A percentile compares a stretch with the other conserved stretches of the same genome.
These are phyloP conservation scores for Blumeriella jaapii DNA, from an alignment of 2,329 filamentous ascomycete species.

Conservation along the genomic window DNA sequence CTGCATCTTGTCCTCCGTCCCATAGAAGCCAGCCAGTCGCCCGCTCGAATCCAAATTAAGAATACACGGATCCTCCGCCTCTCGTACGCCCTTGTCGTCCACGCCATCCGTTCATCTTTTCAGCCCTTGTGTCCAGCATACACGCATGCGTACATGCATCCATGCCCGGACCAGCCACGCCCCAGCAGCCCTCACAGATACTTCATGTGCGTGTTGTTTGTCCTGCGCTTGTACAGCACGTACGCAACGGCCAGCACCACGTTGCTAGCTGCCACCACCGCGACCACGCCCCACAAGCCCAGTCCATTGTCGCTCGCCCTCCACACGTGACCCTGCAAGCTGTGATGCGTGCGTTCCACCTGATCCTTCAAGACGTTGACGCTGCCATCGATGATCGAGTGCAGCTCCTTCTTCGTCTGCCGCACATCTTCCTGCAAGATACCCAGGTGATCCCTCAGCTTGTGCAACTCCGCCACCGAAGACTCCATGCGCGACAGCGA, in stretches of 20 bases:
- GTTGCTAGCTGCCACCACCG: slow-evolving; percentile 23
- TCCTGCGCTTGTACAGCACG: slow-evolving; percentile 25
- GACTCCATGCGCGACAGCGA: slow-evolving; percentile 14
- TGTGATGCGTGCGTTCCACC: slow-evolving; percentile 18
- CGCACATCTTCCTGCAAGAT: slow-evolving; percentile 48
- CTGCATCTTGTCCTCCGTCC: no score
- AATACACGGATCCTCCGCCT: no score
- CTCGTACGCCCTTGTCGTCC: no score
- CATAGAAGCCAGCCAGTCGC: no score
- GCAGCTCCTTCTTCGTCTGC: slow-evolving; percentile 41
- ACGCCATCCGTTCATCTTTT: no score
- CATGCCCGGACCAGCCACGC: background rate
- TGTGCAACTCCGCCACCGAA: slow-evolving; percentile 32
- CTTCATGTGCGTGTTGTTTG: slow-evolving; percentile 23
- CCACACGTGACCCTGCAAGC: slow-evolving; percentile 9
- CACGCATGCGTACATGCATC: no score
- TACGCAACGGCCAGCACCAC: slow-evolving; percentile 19
- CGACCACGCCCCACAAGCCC: slow-evolving; percentile 5
- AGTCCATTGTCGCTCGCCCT: slow-evolving; percentile 7
- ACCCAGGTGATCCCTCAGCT: slow-evolving; percentile 35
- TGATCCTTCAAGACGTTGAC: slow-evolving; percentile 16
- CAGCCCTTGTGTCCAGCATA: no score
- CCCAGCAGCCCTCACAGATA: no score
- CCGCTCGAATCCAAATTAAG: no score
- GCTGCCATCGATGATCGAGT: slow-evolving; percentile 20